These are phyloP conservation scores for Micractinium conductrix DNA, from an alignment of 139 green algal species.

Conservation along the genomic window DNA sequence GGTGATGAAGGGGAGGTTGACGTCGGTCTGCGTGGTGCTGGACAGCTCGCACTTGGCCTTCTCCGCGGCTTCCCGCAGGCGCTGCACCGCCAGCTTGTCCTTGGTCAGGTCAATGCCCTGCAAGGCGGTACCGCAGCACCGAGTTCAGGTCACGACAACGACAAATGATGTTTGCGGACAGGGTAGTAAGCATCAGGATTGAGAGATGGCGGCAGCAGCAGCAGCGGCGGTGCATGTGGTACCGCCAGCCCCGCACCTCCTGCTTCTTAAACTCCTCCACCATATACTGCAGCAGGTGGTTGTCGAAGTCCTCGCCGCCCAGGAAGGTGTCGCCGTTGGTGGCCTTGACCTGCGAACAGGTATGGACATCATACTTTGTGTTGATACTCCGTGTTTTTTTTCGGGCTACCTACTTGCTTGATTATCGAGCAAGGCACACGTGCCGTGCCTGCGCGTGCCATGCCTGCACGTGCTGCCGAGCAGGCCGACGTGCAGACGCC, in stretches of 20 bases:
- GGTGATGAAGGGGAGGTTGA: conserved; percentile 99
- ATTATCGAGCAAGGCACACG: too few relatives aligned
- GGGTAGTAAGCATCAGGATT: too few relatives aligned
- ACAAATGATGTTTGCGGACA: too few relatives aligned
- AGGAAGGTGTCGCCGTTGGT: conserved; percentile 99
- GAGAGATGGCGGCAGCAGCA: too few relatives aligned
- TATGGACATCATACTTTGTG: too few relatives aligned
- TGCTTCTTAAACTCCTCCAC: conserved; percentile 57
- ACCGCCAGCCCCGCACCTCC: conserved; percentile 20
- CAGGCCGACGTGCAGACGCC: too few relatives aligned
- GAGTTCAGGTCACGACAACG: too few relatives aligned
- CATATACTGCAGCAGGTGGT: conserved; percentile 78
- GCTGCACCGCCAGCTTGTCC: conserved; percentile 97
- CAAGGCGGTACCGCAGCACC: background rate
- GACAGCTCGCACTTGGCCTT: conserved; percentile 99
- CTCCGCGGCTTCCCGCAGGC: conserved; percentile 92
- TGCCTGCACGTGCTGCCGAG: too few relatives aligned
- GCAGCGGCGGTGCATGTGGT: too few relatives aligned
- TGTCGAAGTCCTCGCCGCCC: conserved; percentile 99
- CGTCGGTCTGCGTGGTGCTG: conserved; percentile 84
- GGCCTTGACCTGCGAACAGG: conserved; percentile 86
- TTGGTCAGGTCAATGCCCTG: conserved; percentile 94
- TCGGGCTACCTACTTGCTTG: too few relatives aligned
- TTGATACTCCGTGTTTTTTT: too few relatives aligned
- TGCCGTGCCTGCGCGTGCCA: too few relatives aligned